A percentile compares a stretch with the other conserved stretches of the same genome.
Conservation (phyloP, 2,329 filamentous ascomycete genomes). For the Cladosporium oxysporum region DNA sequence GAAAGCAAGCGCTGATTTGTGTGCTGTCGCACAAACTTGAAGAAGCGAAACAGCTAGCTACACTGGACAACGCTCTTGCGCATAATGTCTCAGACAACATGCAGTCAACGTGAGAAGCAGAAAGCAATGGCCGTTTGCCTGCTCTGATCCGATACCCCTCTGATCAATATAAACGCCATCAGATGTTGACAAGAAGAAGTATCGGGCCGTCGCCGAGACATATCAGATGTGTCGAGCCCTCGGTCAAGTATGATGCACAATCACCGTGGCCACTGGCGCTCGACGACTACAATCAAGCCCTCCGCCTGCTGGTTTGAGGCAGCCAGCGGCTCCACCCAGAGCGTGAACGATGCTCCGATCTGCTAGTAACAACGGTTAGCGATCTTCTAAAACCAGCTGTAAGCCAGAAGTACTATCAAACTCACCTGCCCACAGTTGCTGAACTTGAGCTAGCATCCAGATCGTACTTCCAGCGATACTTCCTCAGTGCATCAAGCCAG, state of each 20-base stretch:
- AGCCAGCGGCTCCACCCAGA: background rate
- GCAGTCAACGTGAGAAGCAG: background rate
- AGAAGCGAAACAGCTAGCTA: background rate
- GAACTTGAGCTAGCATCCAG: background rate
- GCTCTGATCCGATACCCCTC: background rate
- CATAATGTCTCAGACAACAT: background rate
- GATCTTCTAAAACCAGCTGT: background rate
- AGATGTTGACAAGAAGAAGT: background rate
- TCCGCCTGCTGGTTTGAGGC: background rate
- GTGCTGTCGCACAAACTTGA: background rate
- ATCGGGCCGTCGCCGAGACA: background rate
- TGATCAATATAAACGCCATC: no score
- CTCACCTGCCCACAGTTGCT: conserved; percentile 6
- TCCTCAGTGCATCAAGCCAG: conserved; percentile 6
- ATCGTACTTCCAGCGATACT: conserved; percentile 14
- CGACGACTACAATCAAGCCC: background rate
- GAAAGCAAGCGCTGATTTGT: background rate
- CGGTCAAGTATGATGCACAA: background rate
- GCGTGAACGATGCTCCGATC: background rate
- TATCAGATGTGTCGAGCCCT: background rate
- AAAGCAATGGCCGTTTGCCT: background rate
- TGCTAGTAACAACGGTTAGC: background rate
- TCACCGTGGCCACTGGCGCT: background rate
- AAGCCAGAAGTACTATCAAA: background rate
- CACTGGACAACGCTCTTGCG: background rate